Conservation (phyloP, 2,329 filamentous ascomycete species). For the Pseudogymnoascus sp. region DNA sequence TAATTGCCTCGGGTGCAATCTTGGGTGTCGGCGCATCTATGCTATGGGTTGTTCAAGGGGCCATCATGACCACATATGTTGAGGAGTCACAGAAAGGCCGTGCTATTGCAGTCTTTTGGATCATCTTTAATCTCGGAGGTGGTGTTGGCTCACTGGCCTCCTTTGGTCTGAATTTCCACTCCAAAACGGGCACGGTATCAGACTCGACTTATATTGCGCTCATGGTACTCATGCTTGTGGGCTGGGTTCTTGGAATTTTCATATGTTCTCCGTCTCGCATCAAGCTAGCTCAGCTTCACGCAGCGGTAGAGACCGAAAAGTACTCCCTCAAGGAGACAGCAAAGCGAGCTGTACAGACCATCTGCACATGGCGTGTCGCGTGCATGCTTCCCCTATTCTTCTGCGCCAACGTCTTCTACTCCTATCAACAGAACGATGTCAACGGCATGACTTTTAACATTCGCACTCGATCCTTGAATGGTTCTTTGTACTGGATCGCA, state of each 20-base stretch:
- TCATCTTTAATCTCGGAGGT: slow-evolving; percentile 39
- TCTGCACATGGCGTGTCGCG: slow-evolving; percentile 42
- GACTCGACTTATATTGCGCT: slow-evolving; percentile 43
- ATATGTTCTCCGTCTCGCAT: slow-evolving; percentile 69
- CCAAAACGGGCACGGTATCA: slow-evolving; percentile 35
- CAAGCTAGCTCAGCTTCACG: slow-evolving; percentile 46
- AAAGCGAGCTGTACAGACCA: slow-evolving; percentile 59
- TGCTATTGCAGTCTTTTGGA: slow-evolving; percentile 36
- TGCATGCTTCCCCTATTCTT: slow-evolving; percentile 78
- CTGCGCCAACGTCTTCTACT: slow-evolving; percentile 72
- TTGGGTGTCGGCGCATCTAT: slow-evolving; percentile 39
- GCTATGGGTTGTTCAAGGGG: slow-evolving; percentile 39
- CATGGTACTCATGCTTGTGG: slow-evolving; percentile 40
- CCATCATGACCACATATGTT: slow-evolving; percentile 41
- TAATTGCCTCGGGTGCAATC: slow-evolving; percentile 37
- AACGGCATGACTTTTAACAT: slow-evolving; percentile 65
- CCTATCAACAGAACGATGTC: slow-evolving; percentile 69
- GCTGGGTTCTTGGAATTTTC: slow-evolving; percentile 54
- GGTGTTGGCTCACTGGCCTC: slow-evolving; percentile 36
- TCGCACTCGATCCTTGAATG: slow-evolving; percentile 68
- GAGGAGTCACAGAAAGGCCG: slow-evolving; percentile 35
- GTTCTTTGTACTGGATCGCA: slow-evolving; percentile 67
- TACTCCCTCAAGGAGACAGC: slow-evolving; percentile 61
- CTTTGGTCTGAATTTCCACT: slow-evolving; percentile 37
- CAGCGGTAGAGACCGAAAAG: slow-evolving; percentile 32